Conservation (phyloP, 768 basidiomycete genomes). For the Rhodosporidiobolus odoratus region DNA sequence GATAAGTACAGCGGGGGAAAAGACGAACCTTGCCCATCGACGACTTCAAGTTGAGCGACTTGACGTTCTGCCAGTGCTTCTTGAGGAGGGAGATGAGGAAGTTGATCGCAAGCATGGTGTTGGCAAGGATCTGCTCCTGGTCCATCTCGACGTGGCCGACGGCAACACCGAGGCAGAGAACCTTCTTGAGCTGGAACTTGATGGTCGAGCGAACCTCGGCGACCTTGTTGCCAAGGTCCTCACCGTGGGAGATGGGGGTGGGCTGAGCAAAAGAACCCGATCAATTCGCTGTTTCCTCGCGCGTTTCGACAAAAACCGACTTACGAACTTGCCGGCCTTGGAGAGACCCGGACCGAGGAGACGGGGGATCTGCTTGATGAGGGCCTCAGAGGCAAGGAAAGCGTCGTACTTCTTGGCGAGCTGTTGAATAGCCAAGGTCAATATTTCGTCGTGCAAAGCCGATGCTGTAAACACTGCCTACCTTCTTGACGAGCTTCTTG, state of each 20-base stretch:
- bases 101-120: conserved; percentile 99
- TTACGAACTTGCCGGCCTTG: conserved; percentile 62
- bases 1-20: background rate
- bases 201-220: conserved; percentile 95
- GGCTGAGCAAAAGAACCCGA: conserved; percentile 53
- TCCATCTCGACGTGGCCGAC: conserved; percentile 96
- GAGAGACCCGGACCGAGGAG: conserved; percentile 98
- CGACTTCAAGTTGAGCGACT: conserved; percentile 95
- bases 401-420: conserved; percentile 99
- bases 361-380: conserved; percentile 99
- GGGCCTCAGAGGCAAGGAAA: conserved; percentile 91
- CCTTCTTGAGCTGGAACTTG: conserved; percentile 99
- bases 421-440: conserved; percentile 46
- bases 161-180: conserved; percentile 96
- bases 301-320: background rate
- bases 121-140: conserved; percentile 91
- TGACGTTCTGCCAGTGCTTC: conserved; percentile 98
- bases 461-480: background rate
- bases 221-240: conserved; percentile 85
- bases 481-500: conserved; percentile 93
- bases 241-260: conserved; percentile 85
- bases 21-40: conserved; percentile 80
- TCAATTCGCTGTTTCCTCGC: background rate
- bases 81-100: conserved; percentile 98
- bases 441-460: background rate